These are phyloP conservation scores for Colletotrichum simmondsii DNA, from an alignment of 2,329 filamentous ascomycete genomes.

Conservation along the genomic window DNA sequence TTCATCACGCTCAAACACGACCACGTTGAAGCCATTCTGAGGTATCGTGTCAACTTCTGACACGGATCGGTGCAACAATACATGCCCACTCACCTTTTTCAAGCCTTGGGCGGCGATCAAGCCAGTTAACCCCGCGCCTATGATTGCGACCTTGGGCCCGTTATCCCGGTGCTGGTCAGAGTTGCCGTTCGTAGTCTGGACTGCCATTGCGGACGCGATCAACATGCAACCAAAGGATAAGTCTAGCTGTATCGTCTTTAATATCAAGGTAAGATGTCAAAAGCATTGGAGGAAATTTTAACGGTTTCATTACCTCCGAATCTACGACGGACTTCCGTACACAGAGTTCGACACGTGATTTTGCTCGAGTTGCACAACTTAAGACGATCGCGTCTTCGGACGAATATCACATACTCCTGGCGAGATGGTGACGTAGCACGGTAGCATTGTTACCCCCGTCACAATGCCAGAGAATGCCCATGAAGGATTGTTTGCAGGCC, in stretches of 20 bases:
- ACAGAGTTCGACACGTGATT: not conserved
- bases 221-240: not conserved
- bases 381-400: not conserved
- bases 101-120: slow-evolving; percentile 50
- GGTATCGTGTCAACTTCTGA: not conserved
- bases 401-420: not conserved
- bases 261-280: not conserved
- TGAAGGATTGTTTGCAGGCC: not conserved
- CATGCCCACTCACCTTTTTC: slow-evolving; percentile 40
- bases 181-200: not conserved
- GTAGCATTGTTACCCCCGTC: not conserved
- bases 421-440: slow-evolving; percentile 1
- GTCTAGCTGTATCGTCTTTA: not conserved
- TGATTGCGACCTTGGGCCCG: slow-evolving; percentile 43
- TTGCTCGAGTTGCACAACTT: not conserved
- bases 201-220: not conserved
- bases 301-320: too few relatives aligned
- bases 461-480: not conserved
- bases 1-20: slow-evolving; percentile 45
- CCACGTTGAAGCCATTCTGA: slow-evolving; percentile 46
- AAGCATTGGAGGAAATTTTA: not conserved
- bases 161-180: not conserved
- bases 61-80: too few relatives aligned
- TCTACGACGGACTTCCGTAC: not conserved
- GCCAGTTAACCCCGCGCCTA: slow-evolving; percentile 51